Base-by-base conservation (phyloP, 345 rosid genomes). In the Eucalyptus pauciflora region DNA sequence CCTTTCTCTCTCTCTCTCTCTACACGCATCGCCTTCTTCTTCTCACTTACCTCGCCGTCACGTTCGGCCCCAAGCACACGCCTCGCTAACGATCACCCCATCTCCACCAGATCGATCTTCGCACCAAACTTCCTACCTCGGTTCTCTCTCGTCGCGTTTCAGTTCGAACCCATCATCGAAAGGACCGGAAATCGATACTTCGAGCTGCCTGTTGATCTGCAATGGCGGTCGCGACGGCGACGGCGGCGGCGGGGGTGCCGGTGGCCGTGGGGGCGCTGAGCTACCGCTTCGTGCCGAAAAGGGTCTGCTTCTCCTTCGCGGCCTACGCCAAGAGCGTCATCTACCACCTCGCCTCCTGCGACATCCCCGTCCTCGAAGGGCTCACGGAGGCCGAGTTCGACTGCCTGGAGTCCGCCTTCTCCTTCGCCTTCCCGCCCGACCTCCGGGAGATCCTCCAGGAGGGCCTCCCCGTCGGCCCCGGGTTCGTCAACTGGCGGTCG, bases 401-500 rank as follows among this genome's bases (percentile, higher is more conserved):
- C 87, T 86, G 91, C 86, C 90, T 96, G 45, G 98, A 97, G 90
- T 94, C 96, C 24, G 76, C 89, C n/a, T 92, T 94, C 85, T 85
- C 89, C 71, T 94, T 97, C 93, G 89, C 95, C 22, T 97, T 96
- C 93, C 99, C 99, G 33, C 95, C 94, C 2, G 99, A 97, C 92
- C 97, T 97, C 89, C 97, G 99, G 50, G 93, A 94, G 25, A 95
- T 97, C 90, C 99, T 97, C 89, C 95, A 88, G 27, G 94, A 92
- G 87, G 99, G 99, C 71, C 94, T 97, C 80, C 99, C 99, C 51
- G 89, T 94, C 6, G 96, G 96, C 29, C 90, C 94, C 86, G 91
- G 91, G 86, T 97, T 96, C 92, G 98, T 98, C 17, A 94, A 96
- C 86, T 97, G 99, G 99, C 91, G 98, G 20, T 90, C 97, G 69